Conservation (phyloP, 1,284 basidiomycete species). For the Pseudozyma sp. region DNA sequence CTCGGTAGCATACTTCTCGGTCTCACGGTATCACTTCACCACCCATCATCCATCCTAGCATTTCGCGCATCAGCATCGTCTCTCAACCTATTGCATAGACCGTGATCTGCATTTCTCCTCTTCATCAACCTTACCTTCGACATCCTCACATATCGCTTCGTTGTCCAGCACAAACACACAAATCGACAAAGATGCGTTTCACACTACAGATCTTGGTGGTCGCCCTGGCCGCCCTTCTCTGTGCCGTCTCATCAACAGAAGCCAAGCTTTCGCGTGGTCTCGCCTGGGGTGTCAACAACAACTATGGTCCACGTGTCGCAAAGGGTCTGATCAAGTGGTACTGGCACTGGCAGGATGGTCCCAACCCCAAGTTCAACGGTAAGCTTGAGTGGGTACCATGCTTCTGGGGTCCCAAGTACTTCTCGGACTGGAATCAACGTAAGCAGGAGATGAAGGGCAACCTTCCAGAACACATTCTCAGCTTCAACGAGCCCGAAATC, state of each 20-base stretch:
- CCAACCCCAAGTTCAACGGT: constrained; percentile 37
- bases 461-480: constrained; percentile 55
- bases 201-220: constrained; percentile 38
- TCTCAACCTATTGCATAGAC: background rate
- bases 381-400: constrained; percentile 60
- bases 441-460: constrained; percentile 56
- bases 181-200: constrained; percentile 41
- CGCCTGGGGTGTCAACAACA: constrained; percentile 60
- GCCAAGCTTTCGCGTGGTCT: constrained; percentile 52
- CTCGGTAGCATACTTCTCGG: constrained; percentile 15
- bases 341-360: constrained; percentile 65
- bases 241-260: constrained; percentile 30
- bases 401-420: constrained; percentile 64
- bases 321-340: constrained; percentile 60
- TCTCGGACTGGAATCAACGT: constrained; percentile 51
- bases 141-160: background rate
- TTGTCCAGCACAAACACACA: constrained; percentile 2
- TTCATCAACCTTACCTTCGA: background rate
- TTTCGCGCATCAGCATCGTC: constrained; percentile 28
- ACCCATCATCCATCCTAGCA: constrained; percentile 19
- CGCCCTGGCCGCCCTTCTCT: constrained; percentile 38
- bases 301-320: constrained; percentile 53
- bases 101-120: constrained; percentile 30
- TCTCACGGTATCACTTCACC: constrained; percentile 19
- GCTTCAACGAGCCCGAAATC: constrained; percentile 66